Conservation (phyloP, 768 basidiomycete genomes). For the Coprinellus micaceus region DNA sequence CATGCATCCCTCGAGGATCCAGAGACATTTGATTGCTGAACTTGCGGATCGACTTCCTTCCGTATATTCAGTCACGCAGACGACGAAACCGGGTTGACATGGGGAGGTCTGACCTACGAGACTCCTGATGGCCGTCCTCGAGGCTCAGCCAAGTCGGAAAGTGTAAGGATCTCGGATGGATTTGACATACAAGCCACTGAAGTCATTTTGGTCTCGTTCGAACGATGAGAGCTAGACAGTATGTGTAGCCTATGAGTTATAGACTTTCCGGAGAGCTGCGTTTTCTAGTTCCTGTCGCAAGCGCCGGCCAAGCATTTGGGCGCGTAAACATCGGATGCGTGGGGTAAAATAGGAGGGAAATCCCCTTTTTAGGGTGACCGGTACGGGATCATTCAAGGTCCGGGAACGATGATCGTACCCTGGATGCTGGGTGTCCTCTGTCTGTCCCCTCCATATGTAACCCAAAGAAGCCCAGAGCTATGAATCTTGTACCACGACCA, state of each 20-base stretch:
- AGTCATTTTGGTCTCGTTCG: constrained; percentile 40
- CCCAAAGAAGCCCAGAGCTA: not conserved
- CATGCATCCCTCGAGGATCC: too few relatives aligned
- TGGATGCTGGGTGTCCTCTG: not conserved
- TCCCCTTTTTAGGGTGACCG: not conserved
- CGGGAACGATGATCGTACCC: too few relatives aligned
- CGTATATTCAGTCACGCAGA: constrained; percentile 52
- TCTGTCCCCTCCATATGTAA: not conserved
- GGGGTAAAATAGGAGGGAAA: not conserved
- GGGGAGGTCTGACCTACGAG: constrained; percentile 59
- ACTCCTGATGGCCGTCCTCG: constrained; percentile 39
- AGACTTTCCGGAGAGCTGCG: not conserved
- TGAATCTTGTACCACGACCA: not conserved
- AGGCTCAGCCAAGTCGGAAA: constrained; percentile 32
- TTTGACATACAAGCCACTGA: constrained; percentile 48
- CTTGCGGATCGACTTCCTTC: constrained; percentile 41
- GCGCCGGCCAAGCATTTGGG: not conserved
- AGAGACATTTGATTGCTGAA: too few relatives aligned
- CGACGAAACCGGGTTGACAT: constrained; percentile 45
- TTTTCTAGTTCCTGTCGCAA: not conserved
- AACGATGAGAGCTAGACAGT: not conserved
- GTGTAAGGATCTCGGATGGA: constrained; percentile 27
- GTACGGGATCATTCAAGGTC: not conserved
- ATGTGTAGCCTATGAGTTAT: not conserved
- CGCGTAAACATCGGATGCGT: not conserved